A percentile compares a stretch with the other conserved stretches of the same genome.
Conservation (phyloP, 2,329 filamentous ascomycete species). For the Elsinoe batatas region DNA sequence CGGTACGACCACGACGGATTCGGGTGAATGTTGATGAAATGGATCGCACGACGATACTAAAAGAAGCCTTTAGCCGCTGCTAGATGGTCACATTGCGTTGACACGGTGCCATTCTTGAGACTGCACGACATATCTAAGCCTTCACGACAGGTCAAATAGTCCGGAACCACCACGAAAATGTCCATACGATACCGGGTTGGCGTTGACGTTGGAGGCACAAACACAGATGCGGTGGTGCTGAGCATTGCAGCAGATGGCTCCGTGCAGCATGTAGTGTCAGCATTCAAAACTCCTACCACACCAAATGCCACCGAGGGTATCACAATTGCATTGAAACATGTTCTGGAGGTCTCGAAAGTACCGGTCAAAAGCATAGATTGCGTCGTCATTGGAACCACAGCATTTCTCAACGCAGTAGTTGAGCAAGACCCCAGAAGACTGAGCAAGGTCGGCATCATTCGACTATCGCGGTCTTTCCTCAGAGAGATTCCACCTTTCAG, state of each 20-base stretch:
- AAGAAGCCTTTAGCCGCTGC: not conserved
- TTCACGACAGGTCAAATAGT: not conserved
- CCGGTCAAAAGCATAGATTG: conserved; percentile 28
- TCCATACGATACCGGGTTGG: conserved; percentile 30
- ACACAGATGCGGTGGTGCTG: conserved; percentile 28
- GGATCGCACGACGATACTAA: not conserved
- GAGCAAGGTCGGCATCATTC: conserved; percentile 43
- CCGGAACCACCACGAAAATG: not conserved
- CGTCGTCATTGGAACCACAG: conserved; percentile 44
- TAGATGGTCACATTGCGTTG: too few relatives aligned
- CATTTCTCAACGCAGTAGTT: conserved; percentile 28
- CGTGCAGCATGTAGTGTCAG: conserved; percentile 1
- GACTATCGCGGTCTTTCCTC: conserved; percentile 27
- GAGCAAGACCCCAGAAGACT: conserved; percentile 37
- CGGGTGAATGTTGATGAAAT: not conserved
- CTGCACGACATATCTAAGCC: not conserved
- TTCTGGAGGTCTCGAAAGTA: conserved; percentile 28
- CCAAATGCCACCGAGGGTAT: conserved; percentile 36
- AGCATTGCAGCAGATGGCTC: not conserved
- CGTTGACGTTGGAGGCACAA: conserved; percentile 35
- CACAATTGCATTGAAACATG: conserved; percentile 28
- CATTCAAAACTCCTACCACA: conserved; percentile 31
- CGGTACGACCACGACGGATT: not conserved
- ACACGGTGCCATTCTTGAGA: too few relatives aligned
- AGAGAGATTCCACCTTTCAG: conserved; percentile 25